phyloP scores from a whole-genome alignment of 495 filamentous ascomycete genomes.

The Annulohypoxylon stygium region DNA sequence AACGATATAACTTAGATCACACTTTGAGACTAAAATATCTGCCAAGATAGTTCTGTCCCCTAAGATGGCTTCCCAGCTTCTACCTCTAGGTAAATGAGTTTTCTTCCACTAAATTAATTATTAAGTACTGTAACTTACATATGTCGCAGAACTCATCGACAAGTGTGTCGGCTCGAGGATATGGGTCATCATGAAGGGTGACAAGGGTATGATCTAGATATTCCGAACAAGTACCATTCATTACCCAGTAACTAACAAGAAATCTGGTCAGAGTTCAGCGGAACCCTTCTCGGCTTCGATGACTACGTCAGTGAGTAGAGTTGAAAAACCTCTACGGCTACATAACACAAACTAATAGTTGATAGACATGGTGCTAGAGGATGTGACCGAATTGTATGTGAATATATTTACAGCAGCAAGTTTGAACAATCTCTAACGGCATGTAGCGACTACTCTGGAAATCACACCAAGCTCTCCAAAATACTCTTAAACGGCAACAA shows the following conservation, averaged over 20 bases:
- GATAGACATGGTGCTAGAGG: constrained; percentile 95
- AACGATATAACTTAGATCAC: background rate
- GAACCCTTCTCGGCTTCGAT: constrained; percentile 93
- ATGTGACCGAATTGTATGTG: constrained; percentile 95
- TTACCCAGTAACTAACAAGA: constrained; percentile 29
- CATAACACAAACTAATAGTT: constrained; percentile 24
- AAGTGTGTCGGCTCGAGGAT: constrained; percentile 98
- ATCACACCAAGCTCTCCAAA: constrained; percentile 88
- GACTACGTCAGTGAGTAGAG: constrained; percentile 96
- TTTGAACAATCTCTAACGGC: constrained; percentile 21
- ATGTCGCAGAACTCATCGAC: constrained; percentile 86
- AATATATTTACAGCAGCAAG: background rate
- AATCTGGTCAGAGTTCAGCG: constrained; percentile 80
- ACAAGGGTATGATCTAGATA: constrained; percentile 76
- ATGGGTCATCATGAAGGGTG: constrained; percentile 99
- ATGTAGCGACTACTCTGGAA: constrained; percentile 87
- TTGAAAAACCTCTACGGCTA: background rate
- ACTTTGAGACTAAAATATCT: background rate
- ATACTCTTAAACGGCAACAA: constrained; percentile 99
- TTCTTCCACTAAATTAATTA: constrained; percentile 20
- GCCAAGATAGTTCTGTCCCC: background rate
- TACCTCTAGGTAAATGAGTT: constrained; percentile 73
- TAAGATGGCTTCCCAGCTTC: constrained; percentile 83
- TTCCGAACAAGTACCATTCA: background rate
- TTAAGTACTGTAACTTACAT: constrained; percentile 33